These are phyloP conservation scores for Thielaviopsis euricoi DNA, from an alignment of 2,329 filamentous ascomycete species.

Conservation along the genomic window DNA sequence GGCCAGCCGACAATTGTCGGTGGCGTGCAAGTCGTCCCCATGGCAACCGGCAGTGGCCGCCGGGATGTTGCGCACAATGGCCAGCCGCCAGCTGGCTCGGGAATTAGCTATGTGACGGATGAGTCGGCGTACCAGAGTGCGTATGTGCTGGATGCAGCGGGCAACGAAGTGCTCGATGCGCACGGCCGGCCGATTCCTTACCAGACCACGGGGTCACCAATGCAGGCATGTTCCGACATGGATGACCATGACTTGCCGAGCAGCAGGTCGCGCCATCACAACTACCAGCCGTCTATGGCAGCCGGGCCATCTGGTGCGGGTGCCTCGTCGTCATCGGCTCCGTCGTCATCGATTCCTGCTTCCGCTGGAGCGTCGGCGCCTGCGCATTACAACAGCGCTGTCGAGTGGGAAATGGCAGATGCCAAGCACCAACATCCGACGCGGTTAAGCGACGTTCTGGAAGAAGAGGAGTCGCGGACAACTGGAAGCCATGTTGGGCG, in stretches of 20 bases:
- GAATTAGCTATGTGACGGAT: conserved; percentile 12
- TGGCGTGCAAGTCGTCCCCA: conserved; percentile 88
- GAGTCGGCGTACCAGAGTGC: conserved; percentile 4
- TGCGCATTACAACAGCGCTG: conserved; percentile 13
- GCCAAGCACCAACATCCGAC: conserved; percentile 77
- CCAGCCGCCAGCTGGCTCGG: conserved; percentile 12
- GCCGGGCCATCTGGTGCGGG: conserved; percentile 14
- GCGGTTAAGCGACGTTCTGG: conserved; percentile 71
- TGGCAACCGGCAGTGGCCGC: conserved; percentile 44
- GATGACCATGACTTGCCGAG: conserved; percentile 19
- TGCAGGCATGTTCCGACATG: conserved; percentile 6
- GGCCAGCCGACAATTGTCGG: conserved; percentile 81
- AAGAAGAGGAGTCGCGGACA: conserved; percentile 68
- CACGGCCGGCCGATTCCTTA: conserved; percentile 15
- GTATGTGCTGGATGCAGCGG: conserved; percentile 18
- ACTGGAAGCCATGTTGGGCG: conserved; percentile 49
- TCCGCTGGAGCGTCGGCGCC: background rate
- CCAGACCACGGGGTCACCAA: conserved; percentile 2
- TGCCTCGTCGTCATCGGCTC: background rate
- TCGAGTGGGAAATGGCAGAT: conserved; percentile 54
- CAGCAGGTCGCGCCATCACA: conserved; percentile 23
- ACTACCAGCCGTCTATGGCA: conserved; percentile 8
- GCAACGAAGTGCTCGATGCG: conserved; percentile 13
- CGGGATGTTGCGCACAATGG: conserved; percentile 21
- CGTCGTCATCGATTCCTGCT: background rate